These are phyloP conservation scores for Strobilomyces dryophilus DNA, from an alignment of 768 basidiomycete genomes.

Conservation along the genomic window DNA sequence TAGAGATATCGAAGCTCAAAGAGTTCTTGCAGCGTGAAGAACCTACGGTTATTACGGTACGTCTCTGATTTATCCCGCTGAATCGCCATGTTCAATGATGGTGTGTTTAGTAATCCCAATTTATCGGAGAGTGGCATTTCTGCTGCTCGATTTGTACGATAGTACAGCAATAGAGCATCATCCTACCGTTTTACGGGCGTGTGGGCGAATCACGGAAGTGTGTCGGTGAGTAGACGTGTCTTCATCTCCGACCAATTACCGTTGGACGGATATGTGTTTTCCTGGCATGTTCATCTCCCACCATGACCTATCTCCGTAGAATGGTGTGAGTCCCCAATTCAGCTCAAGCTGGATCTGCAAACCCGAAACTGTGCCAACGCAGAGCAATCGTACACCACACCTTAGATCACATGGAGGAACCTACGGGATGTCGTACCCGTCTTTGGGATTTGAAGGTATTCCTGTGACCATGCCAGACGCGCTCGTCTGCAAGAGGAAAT, in stretches of 20 bases:
- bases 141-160: constrained; percentile 17
- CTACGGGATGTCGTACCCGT: not conserved
- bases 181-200: not conserved
- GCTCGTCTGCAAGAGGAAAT: not conserved
- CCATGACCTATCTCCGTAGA: no score
- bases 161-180: constrained; percentile 11
- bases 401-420: not conserved
- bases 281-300: not conserved
- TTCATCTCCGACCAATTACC: constrained; percentile 12
- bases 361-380: not conserved
- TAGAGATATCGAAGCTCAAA: constrained; percentile 79
- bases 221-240: not conserved
- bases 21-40: constrained; percentile 82
- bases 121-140: not conserved
- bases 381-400: not conserved
- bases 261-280: not conserved
- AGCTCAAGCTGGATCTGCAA: not conserved
- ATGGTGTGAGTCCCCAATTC: no score
- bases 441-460: not conserved
- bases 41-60: constrained; percentile 95
- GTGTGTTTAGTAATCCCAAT: constrained; percentile 14
- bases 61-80: constrained; percentile 20
- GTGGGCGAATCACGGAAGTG: not conserved
- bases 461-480: not conserved
- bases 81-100: not conserved